A percentile compares a stretch with the other conserved stretches of the same genome.
These are phyloP conservation scores for Ogataea neopini DNA, from an alignment of 805 yeast genomes.

Conservation along the genomic window DNA sequence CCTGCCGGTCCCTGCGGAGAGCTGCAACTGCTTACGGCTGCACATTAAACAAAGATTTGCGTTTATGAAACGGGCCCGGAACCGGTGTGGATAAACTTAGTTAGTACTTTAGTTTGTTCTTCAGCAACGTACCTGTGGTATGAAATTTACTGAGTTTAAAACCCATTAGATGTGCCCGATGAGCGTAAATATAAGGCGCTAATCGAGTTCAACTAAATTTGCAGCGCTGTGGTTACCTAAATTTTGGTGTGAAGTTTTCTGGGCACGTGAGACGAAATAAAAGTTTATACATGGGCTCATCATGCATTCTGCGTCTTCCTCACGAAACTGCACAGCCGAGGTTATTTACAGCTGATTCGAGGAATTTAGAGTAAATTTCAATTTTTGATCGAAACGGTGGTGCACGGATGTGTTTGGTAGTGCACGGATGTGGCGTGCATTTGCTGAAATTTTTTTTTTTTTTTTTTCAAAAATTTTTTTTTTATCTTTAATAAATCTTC, in stretches of 20 bases:
- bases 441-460: background rate
- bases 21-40: background rate
- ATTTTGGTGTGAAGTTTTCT: too few species aligned
- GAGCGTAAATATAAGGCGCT: too few species aligned
- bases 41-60: background rate
- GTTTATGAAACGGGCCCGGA: background rate
- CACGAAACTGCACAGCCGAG: background rate
- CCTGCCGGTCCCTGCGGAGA: background rate
- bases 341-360: too few species aligned
- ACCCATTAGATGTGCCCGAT: too few species aligned
- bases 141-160: too few species aligned
- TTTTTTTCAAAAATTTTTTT: background rate
- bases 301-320: background rate
- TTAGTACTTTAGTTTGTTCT: too few species aligned
- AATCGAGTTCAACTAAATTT: too few species aligned
- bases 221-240: too few species aligned
- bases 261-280: background rate
- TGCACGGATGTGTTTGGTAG: background rate
- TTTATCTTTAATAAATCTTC: background rate
- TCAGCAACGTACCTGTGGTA: too few species aligned
- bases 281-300: background rate
- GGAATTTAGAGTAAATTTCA: too few species aligned
- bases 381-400: too few species aligned
- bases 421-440: slow-evolving; percentile 1
- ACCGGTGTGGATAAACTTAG: background rate